Conservation (phyloP, 164 flowering plant genomes). For the Macadamia integrifolia region DNA sequence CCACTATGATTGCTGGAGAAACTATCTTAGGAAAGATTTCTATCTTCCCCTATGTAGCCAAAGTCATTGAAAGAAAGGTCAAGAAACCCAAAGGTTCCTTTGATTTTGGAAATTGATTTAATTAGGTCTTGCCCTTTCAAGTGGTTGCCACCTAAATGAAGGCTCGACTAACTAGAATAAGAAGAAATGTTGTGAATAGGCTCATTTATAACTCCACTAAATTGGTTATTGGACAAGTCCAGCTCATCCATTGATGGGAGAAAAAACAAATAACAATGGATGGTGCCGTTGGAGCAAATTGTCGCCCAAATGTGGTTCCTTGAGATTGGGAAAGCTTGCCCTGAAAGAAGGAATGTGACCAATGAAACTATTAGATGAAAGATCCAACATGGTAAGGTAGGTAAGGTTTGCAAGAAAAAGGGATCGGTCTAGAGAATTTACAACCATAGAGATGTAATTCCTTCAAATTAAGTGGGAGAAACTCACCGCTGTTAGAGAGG, state of each 20-base stretch:
- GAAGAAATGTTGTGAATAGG: too few species aligned
- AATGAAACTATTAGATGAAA: background rate
- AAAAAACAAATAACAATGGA: background rate
- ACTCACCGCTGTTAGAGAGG: background rate
- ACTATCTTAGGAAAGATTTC: background rate
- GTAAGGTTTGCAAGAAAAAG: slow-evolving; percentile 12
- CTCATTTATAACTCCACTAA: background rate
- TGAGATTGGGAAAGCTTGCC: too few species aligned
- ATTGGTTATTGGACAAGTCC: background rate
- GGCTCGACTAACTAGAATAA: too few species aligned
- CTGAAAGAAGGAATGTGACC: too few species aligned
- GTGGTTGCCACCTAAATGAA: too few species aligned
- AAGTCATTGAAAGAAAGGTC: background rate
- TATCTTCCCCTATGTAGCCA: background rate
- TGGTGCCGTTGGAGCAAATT: background rate
- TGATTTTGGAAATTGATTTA: background rate
- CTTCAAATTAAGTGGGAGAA: slow-evolving; percentile 2
- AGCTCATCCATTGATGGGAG: too few species aligned
- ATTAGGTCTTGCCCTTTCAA: slow-evolving; percentile 5
- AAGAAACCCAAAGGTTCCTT: too few species aligned
- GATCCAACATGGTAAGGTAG: background rate
- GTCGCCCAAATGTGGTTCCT: too few species aligned
- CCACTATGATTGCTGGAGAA: too few species aligned
- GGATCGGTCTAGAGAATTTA: slow-evolving; percentile 7
- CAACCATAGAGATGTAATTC: background rate